phyloP scores from a whole-genome alignment of 371 early-diverging fungal genomes.

The Mucor lusitanicus region DNA sequence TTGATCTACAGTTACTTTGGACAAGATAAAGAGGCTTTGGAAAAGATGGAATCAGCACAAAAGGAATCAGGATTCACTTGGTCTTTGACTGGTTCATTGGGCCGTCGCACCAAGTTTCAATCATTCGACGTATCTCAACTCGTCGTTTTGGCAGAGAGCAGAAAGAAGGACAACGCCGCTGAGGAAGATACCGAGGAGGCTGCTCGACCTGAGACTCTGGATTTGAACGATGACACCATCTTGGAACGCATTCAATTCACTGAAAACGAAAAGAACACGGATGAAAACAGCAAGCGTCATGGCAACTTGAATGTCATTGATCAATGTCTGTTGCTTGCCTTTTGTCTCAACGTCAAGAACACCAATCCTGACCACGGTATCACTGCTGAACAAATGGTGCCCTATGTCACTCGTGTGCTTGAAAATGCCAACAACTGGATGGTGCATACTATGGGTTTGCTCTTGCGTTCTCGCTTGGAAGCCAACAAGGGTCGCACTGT shows the following conservation, averaged over 20 bases:
- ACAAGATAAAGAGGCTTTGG: slow-evolving; percentile 71
- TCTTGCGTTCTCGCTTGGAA: slow-evolving; percentile 91
- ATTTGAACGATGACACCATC: slow-evolving; percentile 89
- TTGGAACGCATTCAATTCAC: slow-evolving; percentile 78
- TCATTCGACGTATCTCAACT: slow-evolving; percentile 84
- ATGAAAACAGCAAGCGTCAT: slow-evolving; percentile 46
- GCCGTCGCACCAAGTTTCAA: slow-evolving; percentile 94
- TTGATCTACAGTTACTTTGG: slow-evolving; percentile 77
- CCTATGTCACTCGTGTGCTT: slow-evolving; percentile 88
- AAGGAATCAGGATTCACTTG: slow-evolving; percentile 78
- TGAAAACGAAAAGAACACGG: slow-evolving; percentile 42
- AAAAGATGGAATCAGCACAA: slow-evolving; percentile 73
- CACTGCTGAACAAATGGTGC: slow-evolving; percentile 91
- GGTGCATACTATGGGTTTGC: slow-evolving; percentile 91
- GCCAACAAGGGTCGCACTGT: slow-evolving; percentile 85
- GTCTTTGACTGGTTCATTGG: slow-evolving; percentile 86
- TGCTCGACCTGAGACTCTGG: slow-evolving; percentile 68
- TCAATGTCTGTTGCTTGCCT: slow-evolving; percentile 87
- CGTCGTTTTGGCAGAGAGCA: slow-evolving; percentile 85
- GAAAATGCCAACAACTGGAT: slow-evolving; percentile 96
- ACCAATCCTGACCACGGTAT: slow-evolving; percentile 91
- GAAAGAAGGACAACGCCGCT: slow-evolving; percentile 29
- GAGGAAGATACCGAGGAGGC: slow-evolving; percentile 16
- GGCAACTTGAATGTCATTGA: slow-evolving; percentile 75
- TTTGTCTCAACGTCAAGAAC: slow-evolving; percentile 91